These are phyloP conservation scores for Linnemannia zychae DNA, from an alignment of 192 early-diverging fungal species.

Conservation along the genomic window DNA sequence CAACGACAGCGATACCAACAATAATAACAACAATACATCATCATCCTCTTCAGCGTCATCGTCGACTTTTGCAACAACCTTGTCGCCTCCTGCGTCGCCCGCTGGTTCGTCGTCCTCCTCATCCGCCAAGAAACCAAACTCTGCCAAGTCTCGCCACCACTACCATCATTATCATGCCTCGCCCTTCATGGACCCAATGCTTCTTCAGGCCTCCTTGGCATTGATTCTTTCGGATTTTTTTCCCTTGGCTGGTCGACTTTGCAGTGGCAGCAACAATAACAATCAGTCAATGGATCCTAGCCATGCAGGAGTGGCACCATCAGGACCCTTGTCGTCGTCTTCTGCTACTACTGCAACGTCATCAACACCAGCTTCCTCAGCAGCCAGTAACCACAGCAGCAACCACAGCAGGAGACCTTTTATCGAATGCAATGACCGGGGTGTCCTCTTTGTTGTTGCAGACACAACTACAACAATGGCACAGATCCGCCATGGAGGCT, in stretches of 20 bases:
- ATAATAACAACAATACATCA: background rate
- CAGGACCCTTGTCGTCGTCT: background rate
- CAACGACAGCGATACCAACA: background rate
- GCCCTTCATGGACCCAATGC: conserved; percentile 52
- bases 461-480: conserved; percentile 34
- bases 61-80: conserved; percentile 10
- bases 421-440: conserved; percentile 53
- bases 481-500: conserved; percentile 37
- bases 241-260: conserved; percentile 47
- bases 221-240: conserved; percentile 51
- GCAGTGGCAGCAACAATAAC: conserved; percentile 13
- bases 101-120: conserved; percentile 1
- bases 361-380: background rate
- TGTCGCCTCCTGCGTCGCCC: background rate
- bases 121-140: conserved; percentile 9
- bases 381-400: background rate
- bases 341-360: background rate
- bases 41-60: conserved; percentile 15
- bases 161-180: conserved; percentile 33
- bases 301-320: background rate
- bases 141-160: conserved; percentile 35
- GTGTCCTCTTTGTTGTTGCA: conserved; percentile 52
- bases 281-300: background rate
- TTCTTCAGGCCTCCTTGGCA: conserved; percentile 51
- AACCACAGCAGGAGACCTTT: conserved; percentile 10